Base-by-base conservation (phyloP, 306 rosid species). In the Alnus rubra region DNA sequence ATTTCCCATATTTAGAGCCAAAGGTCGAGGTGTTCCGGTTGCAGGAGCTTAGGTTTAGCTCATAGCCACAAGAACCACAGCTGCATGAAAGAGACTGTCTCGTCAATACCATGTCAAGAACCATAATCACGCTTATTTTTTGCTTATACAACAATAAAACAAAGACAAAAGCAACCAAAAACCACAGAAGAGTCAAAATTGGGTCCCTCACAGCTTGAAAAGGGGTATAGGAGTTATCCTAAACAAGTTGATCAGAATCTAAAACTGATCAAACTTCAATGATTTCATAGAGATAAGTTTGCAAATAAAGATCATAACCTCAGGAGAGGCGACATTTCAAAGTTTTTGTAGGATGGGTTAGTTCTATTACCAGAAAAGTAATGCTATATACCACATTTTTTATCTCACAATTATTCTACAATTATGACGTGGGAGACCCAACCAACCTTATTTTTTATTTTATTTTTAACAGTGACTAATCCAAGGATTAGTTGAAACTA, bases 61-160 rank as follows among this genome's bases (percentile, higher is more conserved):
- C 98, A 63, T 92, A 95, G 4, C 97, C 97, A 76, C 98, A 95
- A 28, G 77, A 60, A 3, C 98, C 98, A 78, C 98, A 94, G 74
- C 98, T 94, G 94, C 76, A 88, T 51, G 30, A 76, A 78, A 49
- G 54, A 79, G 56, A 62, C 31, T 9, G 31, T 18, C 55, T 49
- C 14, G 69, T 69, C 64, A 78, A 42, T 60, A 42, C 73, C 37
- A 74, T 12, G 58, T 28, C 51, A 49, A 71, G 14, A 50, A 50
- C 39, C 44, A 68, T 3, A 31, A 18, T 48, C 39, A 33, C 28
- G 12, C 49, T 23, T 23, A 12, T 23, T 49, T 16, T 67, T 30
- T 49, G 58, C 75, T 11, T 48, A 30, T 2, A 49, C 5, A 71
- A 71, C 59, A 49, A 28, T 3, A 71, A 2, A 7, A 49, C 75